Percentiles rank a stretch among this genome's conserved stretches.
Conservation (phyloP, 192 early-diverging fungal genomes). For the Coemansia sp. region DNA sequence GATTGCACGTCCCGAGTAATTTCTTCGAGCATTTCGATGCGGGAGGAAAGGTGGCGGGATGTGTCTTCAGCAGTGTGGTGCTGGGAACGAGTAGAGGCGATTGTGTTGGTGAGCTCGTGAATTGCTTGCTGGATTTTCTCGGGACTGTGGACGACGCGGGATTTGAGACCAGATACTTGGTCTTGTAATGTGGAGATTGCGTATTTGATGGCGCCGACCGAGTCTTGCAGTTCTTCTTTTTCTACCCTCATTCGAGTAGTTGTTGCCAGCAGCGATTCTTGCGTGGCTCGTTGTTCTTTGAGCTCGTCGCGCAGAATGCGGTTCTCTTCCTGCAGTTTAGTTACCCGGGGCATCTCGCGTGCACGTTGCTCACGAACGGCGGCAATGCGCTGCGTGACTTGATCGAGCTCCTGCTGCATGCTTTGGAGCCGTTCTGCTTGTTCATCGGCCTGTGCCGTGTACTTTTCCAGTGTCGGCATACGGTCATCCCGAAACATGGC, state of each 20-base stretch:
- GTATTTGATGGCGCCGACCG: constrained; percentile 51
- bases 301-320: constrained; percentile 56
- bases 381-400: constrained; percentile 60
- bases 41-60: constrained; percentile 56
- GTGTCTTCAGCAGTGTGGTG: constrained; percentile 55
- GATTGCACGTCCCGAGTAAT: constrained; percentile 58
- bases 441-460: constrained; percentile 59
- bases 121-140: constrained; percentile 71
- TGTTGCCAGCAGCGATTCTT: constrained; percentile 45
- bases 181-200: constrained; percentile 56
- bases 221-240: constrained; percentile 59
- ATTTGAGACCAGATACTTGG: constrained; percentile 55
- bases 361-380: constrained; percentile 55
- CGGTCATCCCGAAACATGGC: constrained; percentile 85
- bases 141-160: constrained; percentile 72
- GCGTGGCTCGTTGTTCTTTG: constrained; percentile 49
- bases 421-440: constrained; percentile 38
- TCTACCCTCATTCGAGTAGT: constrained; percentile 54
- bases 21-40: constrained; percentile 59
- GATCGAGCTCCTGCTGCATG: constrained; percentile 57
- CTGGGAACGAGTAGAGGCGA: constrained; percentile 51
- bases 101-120: constrained; percentile 58
- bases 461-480: constrained; percentile 64
- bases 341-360: constrained; percentile 57
- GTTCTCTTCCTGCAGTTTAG: constrained; percentile 56